Conservation (phyloP, 805 yeast genomes). For the Saccharomycopsis fodiens region DNA sequence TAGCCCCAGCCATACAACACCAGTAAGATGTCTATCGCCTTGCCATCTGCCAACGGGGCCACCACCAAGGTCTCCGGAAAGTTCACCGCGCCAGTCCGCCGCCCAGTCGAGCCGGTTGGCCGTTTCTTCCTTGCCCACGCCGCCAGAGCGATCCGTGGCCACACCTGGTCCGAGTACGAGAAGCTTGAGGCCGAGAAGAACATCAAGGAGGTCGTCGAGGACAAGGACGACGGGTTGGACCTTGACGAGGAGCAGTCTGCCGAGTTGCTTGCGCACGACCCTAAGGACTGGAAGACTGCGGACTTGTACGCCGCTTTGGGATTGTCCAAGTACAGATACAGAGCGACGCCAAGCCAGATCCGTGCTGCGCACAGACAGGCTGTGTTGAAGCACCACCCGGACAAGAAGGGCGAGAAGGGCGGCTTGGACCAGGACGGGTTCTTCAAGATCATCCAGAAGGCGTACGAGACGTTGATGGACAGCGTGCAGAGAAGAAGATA, state of each 20-base stretch:
- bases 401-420: constrained; percentile 83
- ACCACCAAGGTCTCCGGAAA: constrained; percentile 43
- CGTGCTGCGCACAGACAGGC: constrained; percentile 96
- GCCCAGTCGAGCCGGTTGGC: constrained; percentile 95
- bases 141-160: constrained; percentile 89
- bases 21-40: constrained; percentile 27
- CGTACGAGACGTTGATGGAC: constrained; percentile 84
- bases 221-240: constrained; percentile 50
- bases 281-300: constrained; percentile 96
- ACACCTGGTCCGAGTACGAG: constrained; percentile 98
- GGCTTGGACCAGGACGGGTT: constrained; percentile 90
- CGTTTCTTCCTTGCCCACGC: constrained; percentile 95
- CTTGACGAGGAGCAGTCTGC: constrained; percentile 63
- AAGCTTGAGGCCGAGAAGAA: constrained; percentile 86
- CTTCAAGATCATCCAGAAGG: constrained; percentile 96
- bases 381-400: constrained; percentile 96
- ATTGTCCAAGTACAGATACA: constrained; percentile 81
- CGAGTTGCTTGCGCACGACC: constrained; percentile 78
- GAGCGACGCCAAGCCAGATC: constrained; percentile 86
- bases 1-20: not conserved
- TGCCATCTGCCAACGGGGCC: constrained; percentile 49
- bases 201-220: constrained; percentile 58
- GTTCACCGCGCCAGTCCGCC: constrained; percentile 55
- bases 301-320: constrained; percentile 97
- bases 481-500: constrained; percentile 82